A percentile compares a stretch with the other conserved stretches of the same genome.
Conservation (phyloP, 1,139 yeast genomes). For the Suhomyces maxii region DNA sequence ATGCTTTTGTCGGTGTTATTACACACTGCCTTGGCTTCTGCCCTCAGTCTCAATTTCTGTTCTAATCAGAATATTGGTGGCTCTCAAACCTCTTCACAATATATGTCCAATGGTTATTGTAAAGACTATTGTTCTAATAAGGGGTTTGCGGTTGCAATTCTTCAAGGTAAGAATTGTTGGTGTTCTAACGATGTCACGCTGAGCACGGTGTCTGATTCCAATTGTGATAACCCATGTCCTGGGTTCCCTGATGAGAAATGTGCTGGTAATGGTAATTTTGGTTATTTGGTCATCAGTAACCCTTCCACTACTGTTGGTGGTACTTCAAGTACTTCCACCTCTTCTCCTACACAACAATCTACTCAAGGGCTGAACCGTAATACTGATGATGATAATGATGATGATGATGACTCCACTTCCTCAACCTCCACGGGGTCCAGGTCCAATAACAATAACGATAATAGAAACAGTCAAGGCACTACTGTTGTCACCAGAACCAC, state of each 20-base stretch:
- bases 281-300: constrained; percentile 33
- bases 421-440: not conserved
- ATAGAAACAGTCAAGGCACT: not conserved
- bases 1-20: not conserved
- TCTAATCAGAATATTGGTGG: constrained; percentile 45
- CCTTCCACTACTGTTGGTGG: constrained; percentile 13
- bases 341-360: constrained; percentile 5
- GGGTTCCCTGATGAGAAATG: constrained; percentile 40
- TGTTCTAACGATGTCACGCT: constrained; percentile 58
- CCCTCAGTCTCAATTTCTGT: constrained; percentile 34
- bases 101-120: constrained; percentile 59
- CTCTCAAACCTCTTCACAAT: constrained; percentile 21
- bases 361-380: constrained; percentile 5
- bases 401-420: constrained; percentile 1
- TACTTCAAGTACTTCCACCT: constrained; percentile 12
- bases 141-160: constrained; percentile 57
- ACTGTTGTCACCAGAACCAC: constrained; percentile 8
- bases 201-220: constrained; percentile 26
- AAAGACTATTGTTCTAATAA: constrained; percentile 39
- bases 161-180: constrained; percentile 56
- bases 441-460: not conserved
- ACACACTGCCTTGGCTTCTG: constrained; percentile 1
- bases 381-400: too few relatives aligned
- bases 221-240: constrained; percentile 55
- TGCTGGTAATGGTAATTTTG: constrained; percentile 34